These are phyloP conservation scores for Luvunga scandens DNA, from an alignment of 345 rosid species.

Conservation along the genomic window DNA sequence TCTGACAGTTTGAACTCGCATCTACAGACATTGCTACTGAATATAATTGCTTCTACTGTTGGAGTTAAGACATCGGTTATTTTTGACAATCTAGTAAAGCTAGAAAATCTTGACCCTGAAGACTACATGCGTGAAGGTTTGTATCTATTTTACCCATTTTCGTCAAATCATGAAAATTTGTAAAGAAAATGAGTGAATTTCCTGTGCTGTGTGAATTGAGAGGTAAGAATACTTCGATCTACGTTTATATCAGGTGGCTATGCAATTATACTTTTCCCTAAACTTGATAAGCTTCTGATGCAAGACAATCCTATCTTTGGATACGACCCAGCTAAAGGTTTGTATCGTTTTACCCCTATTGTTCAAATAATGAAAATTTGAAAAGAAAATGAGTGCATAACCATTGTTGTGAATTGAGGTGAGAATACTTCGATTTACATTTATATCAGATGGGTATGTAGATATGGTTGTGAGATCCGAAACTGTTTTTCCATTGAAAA, in stretches of 20 bases:
- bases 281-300: constrained; percentile 15
- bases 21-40: constrained; percentile 12
- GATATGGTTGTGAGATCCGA: constrained; percentile 56
- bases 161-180: not conserved
- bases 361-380: not conserved
- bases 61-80: not conserved
- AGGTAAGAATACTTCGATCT: not conserved
- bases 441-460: not conserved
- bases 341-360: too few species aligned
- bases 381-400: too few species aligned
- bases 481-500: constrained; percentile 65
- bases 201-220: not conserved
- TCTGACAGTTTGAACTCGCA: not conserved
- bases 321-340: too few species aligned
- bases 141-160: not conserved
- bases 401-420: not conserved
- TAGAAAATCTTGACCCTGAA: not conserved
- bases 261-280: constrained; percentile 54
- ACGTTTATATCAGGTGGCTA: too few species aligned
- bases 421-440: not conserved
- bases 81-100: not conserved
- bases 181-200: too few species aligned
- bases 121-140: not conserved
- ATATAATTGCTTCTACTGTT: not conserved
- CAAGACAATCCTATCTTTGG: too few species aligned